Conservation (phyloP, 1,139 yeast genomes). For the Yamadazyma jaroonii region DNA sequence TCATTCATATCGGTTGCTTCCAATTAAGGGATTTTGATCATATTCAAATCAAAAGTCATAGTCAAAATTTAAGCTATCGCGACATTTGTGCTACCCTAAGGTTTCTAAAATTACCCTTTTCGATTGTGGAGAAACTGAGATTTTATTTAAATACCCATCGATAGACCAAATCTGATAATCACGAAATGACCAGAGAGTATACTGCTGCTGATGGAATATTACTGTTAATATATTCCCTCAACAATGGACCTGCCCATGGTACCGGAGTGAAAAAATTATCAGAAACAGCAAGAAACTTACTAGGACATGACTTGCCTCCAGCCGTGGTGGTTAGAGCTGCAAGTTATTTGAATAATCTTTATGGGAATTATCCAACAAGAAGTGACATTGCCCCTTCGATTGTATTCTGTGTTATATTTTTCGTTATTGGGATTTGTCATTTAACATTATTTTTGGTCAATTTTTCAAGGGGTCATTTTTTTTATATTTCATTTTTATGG, state of each 20-base stretch:
- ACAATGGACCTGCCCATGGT: conserved; percentile 15
- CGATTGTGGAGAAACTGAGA: too few relatives aligned
- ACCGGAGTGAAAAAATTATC: conserved; percentile 12
- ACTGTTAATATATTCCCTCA: conserved; percentile 8
- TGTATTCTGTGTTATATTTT: conserved; percentile 55
- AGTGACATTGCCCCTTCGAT: conserved; percentile 62
- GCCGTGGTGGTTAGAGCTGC: conserved; percentile 33
- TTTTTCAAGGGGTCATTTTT: conserved; percentile 59
- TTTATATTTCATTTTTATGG: conserved; percentile 57
- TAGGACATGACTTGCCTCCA: conserved; percentile 29
- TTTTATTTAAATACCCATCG: not conserved
- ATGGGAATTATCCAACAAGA: conserved; percentile 64
- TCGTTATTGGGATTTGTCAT: conserved; percentile 48
- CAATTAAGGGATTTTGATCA: too few relatives aligned
- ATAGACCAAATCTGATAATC: not conserved
- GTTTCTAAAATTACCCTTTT: too few relatives aligned
- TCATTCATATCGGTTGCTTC: too few relatives aligned
- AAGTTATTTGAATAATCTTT: conserved; percentile 47
- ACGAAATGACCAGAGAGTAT: conserved; percentile 5
- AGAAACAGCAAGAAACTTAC: conserved; percentile 9
- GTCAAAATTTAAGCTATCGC: too few relatives aligned
- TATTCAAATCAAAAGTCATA: too few relatives aligned
- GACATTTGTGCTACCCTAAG: too few relatives aligned
- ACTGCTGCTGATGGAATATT: conserved; percentile 14
- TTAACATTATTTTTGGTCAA: conserved; percentile 50